These are phyloP conservation scores for Saxophila tyrrhenica DNA, from an alignment of 495 filamentous ascomycete species.

Conservation along the genomic window DNA sequence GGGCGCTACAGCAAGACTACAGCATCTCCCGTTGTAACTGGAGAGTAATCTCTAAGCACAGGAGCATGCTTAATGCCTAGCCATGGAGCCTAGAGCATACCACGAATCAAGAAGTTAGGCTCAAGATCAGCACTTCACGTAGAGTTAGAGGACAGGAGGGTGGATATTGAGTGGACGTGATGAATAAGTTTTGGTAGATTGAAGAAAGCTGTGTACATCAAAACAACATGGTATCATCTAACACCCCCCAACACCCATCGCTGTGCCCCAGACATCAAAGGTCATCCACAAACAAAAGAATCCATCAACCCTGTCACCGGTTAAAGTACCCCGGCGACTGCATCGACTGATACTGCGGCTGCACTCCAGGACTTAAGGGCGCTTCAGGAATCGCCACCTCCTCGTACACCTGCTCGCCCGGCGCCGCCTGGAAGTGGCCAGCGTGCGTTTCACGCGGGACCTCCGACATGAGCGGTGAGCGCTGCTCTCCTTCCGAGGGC, in stretches of 20 bases:
- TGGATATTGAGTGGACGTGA: too few species aligned
- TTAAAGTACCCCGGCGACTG: background rate
- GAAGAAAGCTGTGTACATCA: background rate
- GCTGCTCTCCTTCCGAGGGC: slow-evolving; percentile 4
- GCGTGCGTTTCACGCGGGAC: slow-evolving; percentile 20
- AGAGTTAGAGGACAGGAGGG: too few species aligned
- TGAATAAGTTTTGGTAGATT: background rate
- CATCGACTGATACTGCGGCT: background rate
- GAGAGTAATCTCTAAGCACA: too few species aligned
- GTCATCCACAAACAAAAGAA: background rate
- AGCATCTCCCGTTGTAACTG: too few species aligned
- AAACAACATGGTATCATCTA: background rate
- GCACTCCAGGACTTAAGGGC: background rate
- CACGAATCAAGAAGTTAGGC: too few species aligned
- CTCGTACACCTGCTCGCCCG: slow-evolving; percentile 55
- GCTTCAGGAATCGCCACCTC: slow-evolving; percentile 49
- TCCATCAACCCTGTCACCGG: background rate
- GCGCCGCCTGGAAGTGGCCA: slow-evolving; percentile 41
- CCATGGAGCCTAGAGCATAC: too few species aligned
- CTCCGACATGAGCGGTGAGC: slow-evolving; percentile 20
- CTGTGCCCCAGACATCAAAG: background rate
- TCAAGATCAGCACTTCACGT: too few species aligned
- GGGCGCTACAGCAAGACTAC: too few species aligned
- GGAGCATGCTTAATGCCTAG: too few species aligned
- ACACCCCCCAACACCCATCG: background rate